Conservation (phyloP, 139 green algal genomes). For the Chloropicon primus region DNA sequence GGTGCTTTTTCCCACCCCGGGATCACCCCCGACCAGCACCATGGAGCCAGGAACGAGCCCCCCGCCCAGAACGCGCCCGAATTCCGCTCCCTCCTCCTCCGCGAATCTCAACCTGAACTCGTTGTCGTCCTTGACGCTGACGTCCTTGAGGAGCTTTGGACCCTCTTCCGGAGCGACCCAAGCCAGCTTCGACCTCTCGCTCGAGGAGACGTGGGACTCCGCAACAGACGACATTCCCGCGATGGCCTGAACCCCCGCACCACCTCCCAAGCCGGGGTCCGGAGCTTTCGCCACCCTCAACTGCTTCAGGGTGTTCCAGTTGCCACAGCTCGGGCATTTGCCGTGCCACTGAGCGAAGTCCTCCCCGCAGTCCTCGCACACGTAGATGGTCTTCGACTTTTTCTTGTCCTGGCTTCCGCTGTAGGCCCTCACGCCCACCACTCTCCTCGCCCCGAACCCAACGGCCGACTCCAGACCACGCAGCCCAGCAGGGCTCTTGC, state of each 20-base stretch:
- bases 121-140: constrained; percentile 13
- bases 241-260: not conserved
- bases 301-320: constrained; percentile 28
- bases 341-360: constrained; percentile 37
- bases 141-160: constrained; percentile 29
- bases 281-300: not conserved
- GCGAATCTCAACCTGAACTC: constrained; percentile 34
- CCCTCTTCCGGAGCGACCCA: constrained; percentile 1
- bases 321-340: constrained; percentile 39
- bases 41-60: constrained; percentile 77
- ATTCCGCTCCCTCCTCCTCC: constrained; percentile 42
- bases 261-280: constrained; percentile 1
- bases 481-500: too few relatives aligned
- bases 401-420: not conserved
- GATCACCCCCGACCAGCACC: constrained; percentile 82
- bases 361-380: constrained; percentile 41
- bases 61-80: constrained; percentile 73
- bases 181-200: not conserved
- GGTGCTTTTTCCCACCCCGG: constrained; percentile 91
- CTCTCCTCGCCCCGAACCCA: not conserved
- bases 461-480: not conserved
- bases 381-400: constrained; percentile 29
- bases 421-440: not conserved
- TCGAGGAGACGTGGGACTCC: not conserved
- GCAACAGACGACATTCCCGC: not conserved